Percentiles rank a stretch among this genome's conserved stretches.
These are phyloP conservation scores for Fusarium heterosporum DNA, from an alignment of 2,329 filamentous ascomycete species.

Conservation along the genomic window DNA sequence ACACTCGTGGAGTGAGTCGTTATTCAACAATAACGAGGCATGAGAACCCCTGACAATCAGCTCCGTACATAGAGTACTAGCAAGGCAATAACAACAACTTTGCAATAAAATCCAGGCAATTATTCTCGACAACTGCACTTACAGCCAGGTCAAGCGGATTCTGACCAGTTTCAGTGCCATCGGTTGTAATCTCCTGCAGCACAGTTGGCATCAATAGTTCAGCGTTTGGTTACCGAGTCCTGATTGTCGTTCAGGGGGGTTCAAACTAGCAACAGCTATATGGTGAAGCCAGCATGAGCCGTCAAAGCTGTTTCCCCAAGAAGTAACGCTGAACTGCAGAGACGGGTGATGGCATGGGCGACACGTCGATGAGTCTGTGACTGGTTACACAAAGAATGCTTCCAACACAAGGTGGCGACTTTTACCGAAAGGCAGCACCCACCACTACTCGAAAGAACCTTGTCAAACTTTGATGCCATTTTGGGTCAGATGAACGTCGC, in stretches of 20 bases:
- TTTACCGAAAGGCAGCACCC: neutral
- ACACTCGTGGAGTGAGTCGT: neutral
- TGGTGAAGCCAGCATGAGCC: neutral
- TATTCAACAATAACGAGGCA: neutral
- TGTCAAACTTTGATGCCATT: neutral
- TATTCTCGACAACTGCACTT: slow-evolving; percentile 1
- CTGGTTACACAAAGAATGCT: slow-evolving; percentile 13
- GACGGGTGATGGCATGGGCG: slow-evolving; percentile 40
- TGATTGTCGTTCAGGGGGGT: neutral
- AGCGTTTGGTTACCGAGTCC: neutral
- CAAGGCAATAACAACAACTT: neutral
- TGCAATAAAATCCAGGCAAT: neutral
- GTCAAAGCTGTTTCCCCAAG: neutral
- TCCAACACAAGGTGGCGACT: slow-evolving; percentile 13
- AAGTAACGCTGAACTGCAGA: slow-evolving; percentile 20
- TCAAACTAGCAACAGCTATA: neutral
- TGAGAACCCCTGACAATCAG: neutral
- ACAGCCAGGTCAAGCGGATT: neutral
- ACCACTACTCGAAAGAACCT: neutral
- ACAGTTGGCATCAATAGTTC: neutral
- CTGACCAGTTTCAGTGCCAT: neutral
- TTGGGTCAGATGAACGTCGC: neutral
- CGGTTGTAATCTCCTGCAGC: neutral
- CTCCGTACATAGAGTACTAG: neutral
- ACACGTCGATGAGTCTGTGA: slow-evolving; percentile 35